Base-by-base conservation (phyloP, 305 asterid species). In the Plantago rigida region DNA sequence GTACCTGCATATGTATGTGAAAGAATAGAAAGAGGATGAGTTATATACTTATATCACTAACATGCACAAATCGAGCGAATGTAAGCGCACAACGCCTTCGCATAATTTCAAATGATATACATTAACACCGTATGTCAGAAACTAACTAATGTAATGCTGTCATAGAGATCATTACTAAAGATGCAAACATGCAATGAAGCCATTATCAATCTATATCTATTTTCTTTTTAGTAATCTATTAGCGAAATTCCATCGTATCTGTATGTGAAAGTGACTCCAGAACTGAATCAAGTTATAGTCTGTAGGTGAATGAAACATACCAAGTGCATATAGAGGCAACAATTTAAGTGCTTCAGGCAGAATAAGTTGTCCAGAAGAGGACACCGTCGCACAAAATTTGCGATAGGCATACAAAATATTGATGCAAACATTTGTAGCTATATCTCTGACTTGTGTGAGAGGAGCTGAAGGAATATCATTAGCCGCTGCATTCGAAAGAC, bases 301-400 rank as follows among this genome's bases (percentile, higher is more conserved):
- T 41, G 46, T 9, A 49, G 15, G 77, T 60, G 60, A 72, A 76
- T 54, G 13, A 69, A 56, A 64, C 75, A 65, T 86, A 89, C 97
- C 97, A 31, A 89, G 89, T 3, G 87, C 80, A 71, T 86, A 89
- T 26, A 84, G 81, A 59, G 97, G 95, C 84, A 89, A 72, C 70
- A 89, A 60, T 64, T 84, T 86, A 71, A 89, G 97, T 52, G 94
- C 97, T 81, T 89, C 97, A 0, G 97, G 94, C 71, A 89, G 78
- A 72, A 86, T 80, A 64, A 86, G 95, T 62, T 89, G 95, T 50
- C 94, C 95, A 19, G 89, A 67, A 7, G 97, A 84, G 29, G 97
- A 81, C 19, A 80, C 97, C 7, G 95, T 83, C 24, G 95, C 94
- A 73, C 95, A 89, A 69, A 81, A 83, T 73, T 84, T 89, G 59